These are phyloP conservation scores for Pisolithus microcarpus DNA, from an alignment of 768 basidiomycete species.

Conservation along the genomic window DNA sequence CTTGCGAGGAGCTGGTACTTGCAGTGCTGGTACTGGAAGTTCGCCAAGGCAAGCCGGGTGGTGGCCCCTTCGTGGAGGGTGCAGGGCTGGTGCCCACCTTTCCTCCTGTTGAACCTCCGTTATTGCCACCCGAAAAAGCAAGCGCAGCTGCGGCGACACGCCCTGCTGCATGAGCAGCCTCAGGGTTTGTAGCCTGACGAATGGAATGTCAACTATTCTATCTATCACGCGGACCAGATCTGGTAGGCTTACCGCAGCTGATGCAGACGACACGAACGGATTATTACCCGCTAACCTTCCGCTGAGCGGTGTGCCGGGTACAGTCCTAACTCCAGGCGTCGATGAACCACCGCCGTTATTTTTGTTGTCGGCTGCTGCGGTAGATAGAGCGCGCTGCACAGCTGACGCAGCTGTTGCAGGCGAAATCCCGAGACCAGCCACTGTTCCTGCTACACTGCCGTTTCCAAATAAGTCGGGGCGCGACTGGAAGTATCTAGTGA, in stretches of 20 bases:
- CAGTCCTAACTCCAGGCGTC: constrained; percentile 33
- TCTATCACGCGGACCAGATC: not conserved
- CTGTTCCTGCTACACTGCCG: constrained; percentile 14
- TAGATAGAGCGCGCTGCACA: constrained; percentile 38
- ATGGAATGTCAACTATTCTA: not conserved
- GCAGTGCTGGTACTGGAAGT: constrained; percentile 3
- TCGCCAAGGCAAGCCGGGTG: constrained; percentile 14
- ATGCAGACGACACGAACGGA: constrained; percentile 22
- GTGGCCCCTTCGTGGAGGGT: not conserved
- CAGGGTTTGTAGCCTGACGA: constrained; percentile 33
- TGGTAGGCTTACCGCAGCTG: constrained; percentile 24
- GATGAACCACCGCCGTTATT: constrained; percentile 27
- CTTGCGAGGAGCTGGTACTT: constrained; percentile 23
- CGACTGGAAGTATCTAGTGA: constrained; percentile 60
- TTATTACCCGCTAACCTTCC: constrained; percentile 11
- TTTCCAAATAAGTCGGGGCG: constrained; percentile 56
- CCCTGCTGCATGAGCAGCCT: constrained; percentile 38
- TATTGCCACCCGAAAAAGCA: constrained; percentile 28
- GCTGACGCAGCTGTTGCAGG: constrained; percentile 33
- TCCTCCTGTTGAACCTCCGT: not conserved
- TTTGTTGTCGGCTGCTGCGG: constrained; percentile 33
- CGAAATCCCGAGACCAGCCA: constrained; percentile 8
- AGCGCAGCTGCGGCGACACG: constrained; percentile 53
- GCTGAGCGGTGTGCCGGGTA: constrained; percentile 20
- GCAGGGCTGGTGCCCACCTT: not conserved